Evolutionary conservation across 78 protist species (phyloP), one percentile per base, ranked within the genome.

Genomic region (Dictyostelium purpureum): DNA sequence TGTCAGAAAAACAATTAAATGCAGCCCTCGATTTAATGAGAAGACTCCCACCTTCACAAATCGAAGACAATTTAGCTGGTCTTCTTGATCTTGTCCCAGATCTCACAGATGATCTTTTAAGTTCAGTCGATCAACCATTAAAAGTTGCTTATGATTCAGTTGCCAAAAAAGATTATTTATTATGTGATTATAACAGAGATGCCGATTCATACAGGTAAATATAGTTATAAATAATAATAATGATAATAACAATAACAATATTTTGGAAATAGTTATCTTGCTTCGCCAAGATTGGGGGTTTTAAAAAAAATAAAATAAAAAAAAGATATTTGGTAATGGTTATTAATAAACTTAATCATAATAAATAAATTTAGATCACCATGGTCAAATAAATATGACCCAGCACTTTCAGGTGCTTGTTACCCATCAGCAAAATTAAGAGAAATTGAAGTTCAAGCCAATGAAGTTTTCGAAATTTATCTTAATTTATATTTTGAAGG

Each of bases 161-260:
- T 4, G 11, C 96, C 28, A 97, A 90, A 56, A 18, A 76, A 37
- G 97, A 95, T 43, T 99, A 88, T 90, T 65, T 99, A 38, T 56
- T 96, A 28, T 99, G 99, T 82, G 99, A 99, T 80, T 98, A 98
- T 82, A 99, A 99, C 88, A 94, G 99, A 33, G 99, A 98, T 89
- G 99, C 97, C 7, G 99, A 99, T 92, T 98, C 99, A 31, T 98
- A 95, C 97, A 74, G 98, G 98, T 96, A 54, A 26, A 21, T 24
- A 16, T 52, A 56, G 21, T 2, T 35, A 71, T 11, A 38, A 6
- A 57, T 24, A 45, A 59, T 31, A 67, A 26, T 19, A 35, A 51
- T 26, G 52, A 3, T 18, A 28, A 74, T 11, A 9, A 49, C 7
- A 49, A 49, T 3, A 1, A 49, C 11, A 49, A 49, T n/a, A n/a